Evolutionary conservation across 163 green algal species (phyloP), one percentile per base, ranked within the genome.

Genomic region (Chlorella variabilis): DNA sequence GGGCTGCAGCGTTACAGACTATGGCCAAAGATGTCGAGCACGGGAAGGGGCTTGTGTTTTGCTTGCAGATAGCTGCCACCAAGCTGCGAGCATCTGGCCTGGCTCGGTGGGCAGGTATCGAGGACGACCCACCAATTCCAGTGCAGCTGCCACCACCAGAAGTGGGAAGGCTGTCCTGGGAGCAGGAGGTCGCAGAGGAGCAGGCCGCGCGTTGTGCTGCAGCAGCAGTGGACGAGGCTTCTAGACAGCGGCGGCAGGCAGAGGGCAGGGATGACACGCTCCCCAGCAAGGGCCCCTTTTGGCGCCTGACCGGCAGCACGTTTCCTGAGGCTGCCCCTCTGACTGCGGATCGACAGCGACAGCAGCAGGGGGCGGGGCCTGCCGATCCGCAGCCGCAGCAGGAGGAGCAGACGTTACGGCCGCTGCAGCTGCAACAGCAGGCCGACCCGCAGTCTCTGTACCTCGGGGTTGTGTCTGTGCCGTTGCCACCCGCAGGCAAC

Each of bases 201-300:
- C 25, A 78, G 54, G 61, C 56, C 0, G 39, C 51, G 62, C 75
- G 33, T 0, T 70, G 63, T 36, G 80, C 71, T 25, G 51, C 63
- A 49, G 70, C 80, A 9, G 80, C 80, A 5, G 49, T 63, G 7
- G 73, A 66, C 17, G 48, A 41, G n/a, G 79, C 79, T 7, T 31
- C 49, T 18, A 39, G 13, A 7, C 58, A 38, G 41, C 78, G 4
- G 48, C 70, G 73, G 69, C 45, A 34, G 20, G 69, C 48, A 6
- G 74, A 78, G 33, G 45, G 29, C 41, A 29, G 18, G 18, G 77
- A 63, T 5, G 76, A 85, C 31, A 51, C 42, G 73, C 80, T 90
- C 59, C 86, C 86, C n/a, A 77, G 77, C 42, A 87, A 87, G 65
- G 86, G 80, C 0, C 84, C 86, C 5, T 77, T 84, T 61, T 87